These are phyloP conservation scores for Skeletonema potamos DNA, from an alignment of 108 stramenopile species.

Conservation along the genomic window DNA sequence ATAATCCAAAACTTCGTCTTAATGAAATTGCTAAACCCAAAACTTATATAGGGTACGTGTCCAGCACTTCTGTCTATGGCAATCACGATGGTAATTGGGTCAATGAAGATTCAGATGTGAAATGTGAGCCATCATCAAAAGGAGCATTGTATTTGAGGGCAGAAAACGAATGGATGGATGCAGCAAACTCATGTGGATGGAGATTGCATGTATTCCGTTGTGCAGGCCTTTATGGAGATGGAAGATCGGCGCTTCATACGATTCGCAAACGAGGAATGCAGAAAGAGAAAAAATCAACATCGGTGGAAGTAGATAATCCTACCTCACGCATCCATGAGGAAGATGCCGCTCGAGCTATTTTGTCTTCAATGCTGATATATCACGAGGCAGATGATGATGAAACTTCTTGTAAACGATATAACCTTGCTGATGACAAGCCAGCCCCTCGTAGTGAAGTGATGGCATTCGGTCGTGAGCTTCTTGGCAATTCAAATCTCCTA, in stretches of 20 bases:
- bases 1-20: constrained; percentile 20
- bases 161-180: constrained; percentile 36
- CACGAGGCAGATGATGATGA: not conserved
- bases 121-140: constrained; percentile 34
- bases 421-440: constrained; percentile 72
- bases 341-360: constrained; percentile 59
- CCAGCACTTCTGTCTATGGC: constrained; percentile 82
- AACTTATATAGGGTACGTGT: constrained; percentile 63
- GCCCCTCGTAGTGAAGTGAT: constrained; percentile 55
- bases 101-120: constrained; percentile 55
- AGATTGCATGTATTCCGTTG: constrained; percentile 65
- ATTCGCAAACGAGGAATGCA: constrained; percentile 27
- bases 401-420: constrained; percentile 40
- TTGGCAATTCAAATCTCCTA: constrained; percentile 14
- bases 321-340: constrained; percentile 70
- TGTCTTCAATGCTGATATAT: constrained; percentile 38
- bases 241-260: constrained; percentile 71
- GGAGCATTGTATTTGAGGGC: constrained; percentile 28
- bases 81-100: constrained; percentile 76
- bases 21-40: constrained; percentile 4
- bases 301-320: constrained; percentile 5
- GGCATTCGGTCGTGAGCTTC: constrained; percentile 34
- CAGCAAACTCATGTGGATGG: constrained; percentile 8
- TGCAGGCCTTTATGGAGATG: constrained; percentile 71
- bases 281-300: not conserved